These are phyloP conservation scores for Crithidia bombi DNA, from an alignment of 208 protist genomes.

Conservation along the genomic window DNA sequence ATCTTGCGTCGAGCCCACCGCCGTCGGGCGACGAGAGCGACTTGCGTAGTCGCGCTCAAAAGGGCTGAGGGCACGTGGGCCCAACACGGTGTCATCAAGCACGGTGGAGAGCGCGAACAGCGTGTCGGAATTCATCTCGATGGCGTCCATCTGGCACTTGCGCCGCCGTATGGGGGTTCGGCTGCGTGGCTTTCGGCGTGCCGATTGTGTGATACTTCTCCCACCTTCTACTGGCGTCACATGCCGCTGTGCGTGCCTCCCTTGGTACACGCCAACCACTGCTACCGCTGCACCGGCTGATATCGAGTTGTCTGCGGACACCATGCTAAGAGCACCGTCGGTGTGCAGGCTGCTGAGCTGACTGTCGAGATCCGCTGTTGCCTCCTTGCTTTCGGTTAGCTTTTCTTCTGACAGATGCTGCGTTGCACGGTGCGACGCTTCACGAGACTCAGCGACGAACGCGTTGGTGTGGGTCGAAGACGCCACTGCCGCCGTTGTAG, in stretches of 20 bases:
- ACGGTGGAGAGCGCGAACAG: conserved; percentile 4
- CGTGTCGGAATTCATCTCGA: conserved; percentile 13
- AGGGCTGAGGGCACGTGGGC: neutral
- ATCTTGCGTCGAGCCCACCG: neutral
- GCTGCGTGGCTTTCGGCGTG: neutral
- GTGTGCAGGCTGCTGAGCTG: conserved; percentile 11
- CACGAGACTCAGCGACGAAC: neutral
- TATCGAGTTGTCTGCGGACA: neutral
- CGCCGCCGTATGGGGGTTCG: conserved; percentile 14
- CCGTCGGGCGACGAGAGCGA: conserved; percentile 4
- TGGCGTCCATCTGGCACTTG: conserved; percentile 18
- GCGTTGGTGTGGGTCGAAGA: neutral
- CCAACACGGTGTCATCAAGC: conserved; percentile 24
- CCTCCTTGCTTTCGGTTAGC: neutral
- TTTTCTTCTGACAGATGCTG: neutral
- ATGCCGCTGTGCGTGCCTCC: neutral
- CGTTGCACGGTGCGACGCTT: neutral
- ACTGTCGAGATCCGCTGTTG: neutral
- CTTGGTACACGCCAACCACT: neutral
- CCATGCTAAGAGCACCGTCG: neutral
- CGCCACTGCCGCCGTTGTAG: neutral
- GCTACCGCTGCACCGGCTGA: neutral
- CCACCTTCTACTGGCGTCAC: neutral
- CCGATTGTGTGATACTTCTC: too few relatives aligned
- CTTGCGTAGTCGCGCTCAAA: conserved; percentile 12